Conservation (phyloP, 768 basidiomycete genomes). For the Leccinum variicolor region DNA sequence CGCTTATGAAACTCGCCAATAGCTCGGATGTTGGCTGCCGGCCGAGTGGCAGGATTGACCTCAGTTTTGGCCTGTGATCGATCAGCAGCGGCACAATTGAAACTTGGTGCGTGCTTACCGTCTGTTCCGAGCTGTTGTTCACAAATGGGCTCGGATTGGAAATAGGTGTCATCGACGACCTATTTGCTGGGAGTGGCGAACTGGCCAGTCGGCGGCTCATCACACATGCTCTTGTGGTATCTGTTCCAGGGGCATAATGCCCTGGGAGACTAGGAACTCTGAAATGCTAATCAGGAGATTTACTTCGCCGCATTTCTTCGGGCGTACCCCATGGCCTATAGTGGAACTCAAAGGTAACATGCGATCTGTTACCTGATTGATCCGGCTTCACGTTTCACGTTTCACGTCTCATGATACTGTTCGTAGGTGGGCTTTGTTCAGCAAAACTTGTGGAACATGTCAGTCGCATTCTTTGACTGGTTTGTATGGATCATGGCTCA, state of each 20-base stretch:
- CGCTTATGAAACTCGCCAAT: constrained; percentile 7
- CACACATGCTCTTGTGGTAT: constrained; percentile 16
- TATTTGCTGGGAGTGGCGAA: neutral
- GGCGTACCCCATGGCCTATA: constrained; percentile 54
- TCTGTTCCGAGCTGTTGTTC: neutral
- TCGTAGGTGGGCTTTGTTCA: constrained; percentile 36
- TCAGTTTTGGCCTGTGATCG: neutral
- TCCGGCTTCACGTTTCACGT: constrained; percentile 46
- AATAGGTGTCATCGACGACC: neutral
- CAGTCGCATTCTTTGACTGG: neutral
- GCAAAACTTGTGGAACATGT: constrained; percentile 43
- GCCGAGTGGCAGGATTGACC: neutral
- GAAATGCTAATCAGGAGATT: neutral
- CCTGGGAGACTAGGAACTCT: constrained; percentile 53
- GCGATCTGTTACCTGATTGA: constrained; percentile 37
- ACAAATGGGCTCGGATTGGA: constrained; percentile 7
- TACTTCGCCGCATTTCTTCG: neutral
- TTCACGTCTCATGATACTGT: constrained; percentile 53
- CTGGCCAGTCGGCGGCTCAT: constrained; percentile 35
- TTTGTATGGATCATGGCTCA: constrained; percentile 21
- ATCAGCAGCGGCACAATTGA: neutral
- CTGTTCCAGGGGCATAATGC: constrained; percentile 40
- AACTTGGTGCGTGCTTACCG: constrained; percentile 2
- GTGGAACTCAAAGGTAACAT: constrained; percentile 65
- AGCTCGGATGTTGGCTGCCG: neutral